A percentile compares a stretch with the other conserved stretches of the same genome.
Conservation (phyloP, 2,329 filamentous ascomycete species). For the Cytospora leucostoma region DNA sequence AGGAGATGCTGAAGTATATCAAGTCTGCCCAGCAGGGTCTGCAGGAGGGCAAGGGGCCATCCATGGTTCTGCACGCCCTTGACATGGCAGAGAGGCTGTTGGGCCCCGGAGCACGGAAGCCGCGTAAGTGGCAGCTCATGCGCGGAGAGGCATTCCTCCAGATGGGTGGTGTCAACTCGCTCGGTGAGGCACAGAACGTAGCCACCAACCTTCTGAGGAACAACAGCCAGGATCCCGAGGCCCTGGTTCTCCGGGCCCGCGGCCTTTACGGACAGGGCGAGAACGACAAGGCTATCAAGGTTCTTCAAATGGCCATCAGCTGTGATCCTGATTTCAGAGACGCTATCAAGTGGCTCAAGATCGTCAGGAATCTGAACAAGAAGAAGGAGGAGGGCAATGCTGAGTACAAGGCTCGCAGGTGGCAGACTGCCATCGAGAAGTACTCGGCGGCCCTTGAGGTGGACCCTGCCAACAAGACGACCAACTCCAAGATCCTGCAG, state of each 20-base stretch:
- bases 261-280: constrained; percentile 90
- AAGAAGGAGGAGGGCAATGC: constrained; percentile 93
- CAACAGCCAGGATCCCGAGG: constrained; percentile 92
- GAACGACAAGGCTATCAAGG: constrained; percentile 90
- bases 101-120: constrained; percentile 72
- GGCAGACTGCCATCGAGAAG: constrained; percentile 77
- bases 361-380: constrained; percentile 87
- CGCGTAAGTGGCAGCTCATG: constrained; percentile 92
- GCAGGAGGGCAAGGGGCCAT: constrained; percentile 73
- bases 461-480: constrained; percentile 85
- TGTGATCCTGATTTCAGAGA: constrained; percentile 91
- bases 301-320: constrained; percentile 85
- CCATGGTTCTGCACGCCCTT: constrained; percentile 88
- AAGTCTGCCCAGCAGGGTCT: constrained; percentile 77
- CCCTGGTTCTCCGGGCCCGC: constrained; percentile 83
- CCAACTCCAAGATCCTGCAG: constrained; percentile 91
- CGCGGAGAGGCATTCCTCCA: constrained; percentile 88
- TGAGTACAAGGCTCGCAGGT: constrained; percentile 84
- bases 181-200: constrained; percentile 90
- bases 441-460: constrained; percentile 83
- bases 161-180: constrained; percentile 85
- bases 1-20: constrained; percentile 82
- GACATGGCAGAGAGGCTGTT: constrained; percentile 86
- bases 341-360: constrained; percentile 83
- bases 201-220: constrained; percentile 82